Evolutionary conservation across 2,329 filamentous ascomycete genomes (phyloP).

Genomic region (Aspergillus chevalieri): DNA sequence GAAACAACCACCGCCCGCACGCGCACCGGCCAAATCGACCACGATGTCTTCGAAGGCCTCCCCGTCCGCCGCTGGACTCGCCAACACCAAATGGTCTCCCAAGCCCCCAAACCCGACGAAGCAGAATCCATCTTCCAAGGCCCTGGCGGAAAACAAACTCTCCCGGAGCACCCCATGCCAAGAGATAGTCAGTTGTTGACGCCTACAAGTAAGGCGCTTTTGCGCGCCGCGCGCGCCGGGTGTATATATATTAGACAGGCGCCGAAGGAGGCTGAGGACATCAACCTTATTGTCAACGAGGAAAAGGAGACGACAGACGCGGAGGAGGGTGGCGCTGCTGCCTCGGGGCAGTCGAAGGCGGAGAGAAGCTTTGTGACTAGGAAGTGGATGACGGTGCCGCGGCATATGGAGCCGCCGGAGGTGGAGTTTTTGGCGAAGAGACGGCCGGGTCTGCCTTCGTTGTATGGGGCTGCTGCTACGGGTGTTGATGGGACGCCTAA

Average conservation of each 20-base stretch:
- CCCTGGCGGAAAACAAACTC: constrained; percentile 24
- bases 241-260: constrained; percentile 67
- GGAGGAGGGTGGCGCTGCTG: constrained; percentile 22
- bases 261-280: constrained; percentile 30
- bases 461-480: constrained; percentile 35
- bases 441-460: constrained; percentile 52
- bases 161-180: constrained; percentile 79
- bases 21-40: constrained; percentile 50
- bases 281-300: constrained; percentile 8
- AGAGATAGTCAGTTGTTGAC: constrained; percentile 74
- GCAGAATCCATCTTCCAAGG: constrained; percentile 27
- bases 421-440: constrained; percentile 58
- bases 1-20: constrained; percentile 31
- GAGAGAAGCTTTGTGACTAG: constrained; percentile 50
- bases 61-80: constrained; percentile 88
- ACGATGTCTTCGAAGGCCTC: constrained; percentile 66
- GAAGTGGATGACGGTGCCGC: constrained; percentile 54
- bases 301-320: constrained; percentile 30
- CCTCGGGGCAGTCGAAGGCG: constrained; percentile 15
- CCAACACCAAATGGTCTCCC: constrained; percentile 61
- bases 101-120: constrained; percentile 59
- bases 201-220: constrained; percentile 71
- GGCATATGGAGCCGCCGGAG: constrained; percentile 53
- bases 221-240: constrained; percentile 73
- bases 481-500: constrained; percentile 23